These are phyloP conservation scores for Effrenium voratum DNA, from an alignment of 73 alveolate species.

Conservation along the genomic window DNA sequence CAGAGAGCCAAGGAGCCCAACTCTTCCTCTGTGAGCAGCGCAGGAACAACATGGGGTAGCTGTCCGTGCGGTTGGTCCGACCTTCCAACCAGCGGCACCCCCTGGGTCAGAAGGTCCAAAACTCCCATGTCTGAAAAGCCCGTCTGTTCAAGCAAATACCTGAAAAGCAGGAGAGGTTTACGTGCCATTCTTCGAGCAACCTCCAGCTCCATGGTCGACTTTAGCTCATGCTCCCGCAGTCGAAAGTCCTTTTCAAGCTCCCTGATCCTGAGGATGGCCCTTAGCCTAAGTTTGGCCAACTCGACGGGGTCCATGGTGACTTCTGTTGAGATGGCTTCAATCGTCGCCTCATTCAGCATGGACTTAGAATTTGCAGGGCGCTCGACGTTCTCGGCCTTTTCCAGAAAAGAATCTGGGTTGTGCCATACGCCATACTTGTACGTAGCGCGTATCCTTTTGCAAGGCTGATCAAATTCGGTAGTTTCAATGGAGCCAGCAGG, in stretches of 20 bases:
- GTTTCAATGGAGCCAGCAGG: too few species aligned
- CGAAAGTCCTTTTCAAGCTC: not conserved
- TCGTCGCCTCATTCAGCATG: not conserved
- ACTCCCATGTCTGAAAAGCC: conserved; percentile 11
- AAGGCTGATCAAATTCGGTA: too few species aligned
- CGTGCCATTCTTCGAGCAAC: not conserved
- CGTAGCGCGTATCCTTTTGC: too few species aligned
- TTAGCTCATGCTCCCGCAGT: not conserved
- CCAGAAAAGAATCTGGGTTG: not conserved
- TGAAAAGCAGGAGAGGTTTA: not conserved
- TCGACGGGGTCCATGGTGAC: not conserved
- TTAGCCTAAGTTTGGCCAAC: not conserved
- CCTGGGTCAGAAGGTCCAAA: not conserved
- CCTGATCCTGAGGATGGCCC: not conserved
- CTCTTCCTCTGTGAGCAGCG: not conserved
- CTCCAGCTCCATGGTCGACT: not conserved
- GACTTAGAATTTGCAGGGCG: not conserved
- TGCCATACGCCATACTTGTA: conserved; percentile 8
- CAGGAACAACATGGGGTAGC: not conserved
- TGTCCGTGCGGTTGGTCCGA: not conserved
- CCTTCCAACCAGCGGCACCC: not conserved
- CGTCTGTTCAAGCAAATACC: not conserved
- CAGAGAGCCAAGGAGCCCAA: not conserved
- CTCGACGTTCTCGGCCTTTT: not conserved
- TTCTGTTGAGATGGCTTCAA: not conserved